phyloP scores from a whole-genome alignment of 2,329 filamentous ascomycete genomes.

The Alternaria gansuensis region DNA sequence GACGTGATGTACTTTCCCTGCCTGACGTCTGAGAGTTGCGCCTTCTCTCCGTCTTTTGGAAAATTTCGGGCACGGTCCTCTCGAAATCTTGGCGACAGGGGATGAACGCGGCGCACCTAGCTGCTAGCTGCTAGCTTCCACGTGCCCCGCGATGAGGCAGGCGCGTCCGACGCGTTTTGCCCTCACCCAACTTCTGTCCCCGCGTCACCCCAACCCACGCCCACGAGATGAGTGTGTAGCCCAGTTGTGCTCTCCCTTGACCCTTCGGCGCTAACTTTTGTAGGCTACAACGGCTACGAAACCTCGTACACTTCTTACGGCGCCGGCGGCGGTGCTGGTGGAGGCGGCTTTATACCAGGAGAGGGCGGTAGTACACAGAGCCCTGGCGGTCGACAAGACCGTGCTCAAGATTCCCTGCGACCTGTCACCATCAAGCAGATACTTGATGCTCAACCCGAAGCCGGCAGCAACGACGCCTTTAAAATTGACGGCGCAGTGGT shows the following conservation, averaged over 20 bases:
- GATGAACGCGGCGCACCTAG: conserved; percentile 9
- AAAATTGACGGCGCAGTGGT: conserved; percentile 80
- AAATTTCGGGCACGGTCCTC: conserved; percentile 38
- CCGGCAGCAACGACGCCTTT: conserved; percentile 72
- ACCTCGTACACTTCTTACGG: conserved; percentile 66
- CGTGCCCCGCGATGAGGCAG: conserved; percentile 35
- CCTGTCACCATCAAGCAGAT: conserved; percentile 97
- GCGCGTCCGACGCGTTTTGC: conserved; percentile 46
- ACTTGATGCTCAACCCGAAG: conserved; percentile 71
- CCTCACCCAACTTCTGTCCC: conserved; percentile 23
- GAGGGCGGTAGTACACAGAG: conserved; percentile 59
- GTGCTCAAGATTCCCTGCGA: conserved; percentile 84
- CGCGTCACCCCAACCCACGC: conserved; percentile 21
- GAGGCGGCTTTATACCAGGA: conserved; percentile 68
- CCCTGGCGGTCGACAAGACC: conserved; percentile 57
- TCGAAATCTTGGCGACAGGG: conserved; percentile 40
- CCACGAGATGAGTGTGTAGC: conserved; percentile 33
- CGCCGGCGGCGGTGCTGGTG: conserved; percentile 63
- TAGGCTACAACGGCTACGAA: conserved; percentile 53
- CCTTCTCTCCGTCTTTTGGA: conserved; percentile 16
- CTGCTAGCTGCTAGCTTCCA: conserved; percentile 17
- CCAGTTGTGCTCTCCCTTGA: not conserved
- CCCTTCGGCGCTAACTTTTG: conserved; percentile 19
- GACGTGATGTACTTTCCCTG: conserved; percentile 25
- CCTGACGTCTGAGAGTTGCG: conserved; percentile 15